Evolutionary conservation across 805 yeast genomes (phyloP).

Genomic region (Candida caryicola): DNA sequence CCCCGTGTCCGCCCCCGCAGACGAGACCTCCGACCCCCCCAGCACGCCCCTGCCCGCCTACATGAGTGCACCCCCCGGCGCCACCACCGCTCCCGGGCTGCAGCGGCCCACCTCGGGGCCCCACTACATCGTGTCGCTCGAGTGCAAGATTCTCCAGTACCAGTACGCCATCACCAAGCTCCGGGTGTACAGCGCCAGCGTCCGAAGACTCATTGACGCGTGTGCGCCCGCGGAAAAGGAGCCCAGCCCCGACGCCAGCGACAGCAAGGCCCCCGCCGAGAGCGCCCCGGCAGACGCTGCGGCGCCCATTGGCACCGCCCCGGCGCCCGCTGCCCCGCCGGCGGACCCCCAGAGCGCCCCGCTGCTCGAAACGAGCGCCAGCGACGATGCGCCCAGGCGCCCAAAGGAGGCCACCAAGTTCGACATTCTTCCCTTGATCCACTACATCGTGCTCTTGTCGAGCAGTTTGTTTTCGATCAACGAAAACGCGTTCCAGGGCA

Average conservation of each 20-base stretch:
- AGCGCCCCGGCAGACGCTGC: constrained; percentile 17
- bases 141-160: constrained; percentile 58
- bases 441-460: constrained; percentile 31
- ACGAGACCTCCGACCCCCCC: too few species aligned
- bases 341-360: not conserved
- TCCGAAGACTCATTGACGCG: constrained; percentile 24
- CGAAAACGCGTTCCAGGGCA: constrained; percentile 28
- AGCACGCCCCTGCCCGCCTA: too few species aligned
- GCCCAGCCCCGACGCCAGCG: not conserved
- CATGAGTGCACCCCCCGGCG: too few species aligned
- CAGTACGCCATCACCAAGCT: constrained; percentile 51
- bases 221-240: constrained; percentile 20
- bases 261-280: constrained; percentile 9
- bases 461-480: constrained; percentile 37
- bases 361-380: not conserved
- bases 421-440: constrained; percentile 28
- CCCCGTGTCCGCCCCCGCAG: too few species aligned
- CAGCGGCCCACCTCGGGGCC: constrained; percentile 3
- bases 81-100: not conserved
- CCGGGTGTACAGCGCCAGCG: constrained; percentile 31
- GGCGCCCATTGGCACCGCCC: constrained; percentile 28
- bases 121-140: constrained; percentile 32
- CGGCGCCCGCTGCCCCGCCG: not conserved
- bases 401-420: not conserved
- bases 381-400: constrained; percentile 11